Evolutionary conservation across 176 grass and related monocot genomes (phyloP).

Genomic region (Eragrostis nindensis): DNA sequence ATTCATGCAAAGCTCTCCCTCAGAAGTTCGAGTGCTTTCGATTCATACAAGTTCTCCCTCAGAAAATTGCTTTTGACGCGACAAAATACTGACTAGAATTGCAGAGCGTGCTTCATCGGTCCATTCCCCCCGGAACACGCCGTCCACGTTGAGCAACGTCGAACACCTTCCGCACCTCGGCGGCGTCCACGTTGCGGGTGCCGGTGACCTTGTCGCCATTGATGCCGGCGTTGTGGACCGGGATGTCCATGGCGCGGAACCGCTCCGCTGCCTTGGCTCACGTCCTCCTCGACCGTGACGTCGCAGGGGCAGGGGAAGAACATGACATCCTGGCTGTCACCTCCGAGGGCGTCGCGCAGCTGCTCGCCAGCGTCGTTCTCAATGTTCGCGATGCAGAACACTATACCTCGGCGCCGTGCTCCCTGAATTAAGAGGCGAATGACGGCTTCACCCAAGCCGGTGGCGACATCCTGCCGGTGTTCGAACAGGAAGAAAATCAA

Average conservation of each 20-base stretch:
- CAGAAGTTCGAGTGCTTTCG: too few species aligned
- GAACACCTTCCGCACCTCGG: conserved; percentile 61
- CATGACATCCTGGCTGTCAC: conserved; percentile 17
- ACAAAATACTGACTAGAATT: too few species aligned
- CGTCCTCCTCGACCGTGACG: conserved; percentile 61
- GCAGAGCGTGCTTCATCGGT: conserved; percentile 81
- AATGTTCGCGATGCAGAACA: conserved; percentile 68
- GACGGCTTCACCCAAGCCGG: conserved; percentile 75
- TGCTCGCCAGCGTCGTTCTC: conserved; percentile 58
- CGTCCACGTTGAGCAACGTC: conserved; percentile 73
- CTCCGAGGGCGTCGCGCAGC: conserved; percentile 56
- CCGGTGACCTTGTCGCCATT: conserved; percentile 60
- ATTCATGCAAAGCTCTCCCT: too few species aligned
- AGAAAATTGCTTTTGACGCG: too few species aligned
- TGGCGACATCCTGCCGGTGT: too few species aligned
- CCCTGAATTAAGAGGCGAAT: conserved; percentile 66
- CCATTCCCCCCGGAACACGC: conserved; percentile 54
- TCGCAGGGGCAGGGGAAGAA: conserved; percentile 86
- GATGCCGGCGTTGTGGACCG: conserved; percentile 82
- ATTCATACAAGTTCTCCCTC: too few species aligned
- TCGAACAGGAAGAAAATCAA: too few species aligned
- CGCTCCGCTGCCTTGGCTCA: conserved; percentile 37
- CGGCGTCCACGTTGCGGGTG: conserved; percentile 54
- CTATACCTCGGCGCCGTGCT: conserved; percentile 88
- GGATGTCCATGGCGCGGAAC: conserved; percentile 74